Evolutionary conservation across 2,329 filamentous ascomycete genomes (phyloP).

Genomic region (Colletotrichum filicis): DNA sequence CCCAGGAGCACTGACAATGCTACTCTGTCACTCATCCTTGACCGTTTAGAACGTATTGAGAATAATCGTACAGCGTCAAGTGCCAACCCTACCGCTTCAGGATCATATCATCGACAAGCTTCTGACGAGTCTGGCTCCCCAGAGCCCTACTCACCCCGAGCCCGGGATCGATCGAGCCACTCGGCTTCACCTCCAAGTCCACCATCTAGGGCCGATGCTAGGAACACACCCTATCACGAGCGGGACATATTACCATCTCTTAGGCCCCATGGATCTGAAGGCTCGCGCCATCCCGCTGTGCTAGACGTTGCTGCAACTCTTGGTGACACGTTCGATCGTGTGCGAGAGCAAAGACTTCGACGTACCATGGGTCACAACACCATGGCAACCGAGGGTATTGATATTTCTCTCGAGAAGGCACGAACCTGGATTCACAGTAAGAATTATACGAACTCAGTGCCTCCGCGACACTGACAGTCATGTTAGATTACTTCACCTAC

Average conservation of each 20-base stretch:
- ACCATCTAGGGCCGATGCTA: not conserved
- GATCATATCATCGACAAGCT: not conserved
- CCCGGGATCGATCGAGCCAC: not conserved
- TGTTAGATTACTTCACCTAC: constrained; percentile 43
- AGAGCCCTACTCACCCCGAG: not conserved
- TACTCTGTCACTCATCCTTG: constrained; percentile 42
- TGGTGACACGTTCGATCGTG: constrained; percentile 42
- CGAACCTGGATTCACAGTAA: constrained; percentile 43
- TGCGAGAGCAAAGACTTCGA: constrained; percentile 40
- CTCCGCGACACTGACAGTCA: not conserved
- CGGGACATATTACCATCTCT: not conserved
- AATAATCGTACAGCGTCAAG: not conserved
- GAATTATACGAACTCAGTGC: not conserved
- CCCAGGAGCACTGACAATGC: constrained; percentile 13
- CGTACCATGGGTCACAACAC: constrained; percentile 33
- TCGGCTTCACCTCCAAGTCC: not conserved
- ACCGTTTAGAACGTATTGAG: constrained; percentile 44
- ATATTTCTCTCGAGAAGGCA: constrained; percentile 42
- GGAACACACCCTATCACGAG: not conserved
- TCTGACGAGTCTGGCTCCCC: not conserved
- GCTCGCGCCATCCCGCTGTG: not conserved
- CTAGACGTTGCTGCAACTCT: constrained; percentile 42
- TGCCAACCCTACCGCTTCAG: constrained; percentile 24
- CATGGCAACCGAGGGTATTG: constrained; percentile 41
- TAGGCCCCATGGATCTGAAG: not conserved